Evolutionary conservation across 306 rosid species (phyloP), one percentile per base, ranked within the genome.

Genomic region (Potentilla sterilis): DNA sequence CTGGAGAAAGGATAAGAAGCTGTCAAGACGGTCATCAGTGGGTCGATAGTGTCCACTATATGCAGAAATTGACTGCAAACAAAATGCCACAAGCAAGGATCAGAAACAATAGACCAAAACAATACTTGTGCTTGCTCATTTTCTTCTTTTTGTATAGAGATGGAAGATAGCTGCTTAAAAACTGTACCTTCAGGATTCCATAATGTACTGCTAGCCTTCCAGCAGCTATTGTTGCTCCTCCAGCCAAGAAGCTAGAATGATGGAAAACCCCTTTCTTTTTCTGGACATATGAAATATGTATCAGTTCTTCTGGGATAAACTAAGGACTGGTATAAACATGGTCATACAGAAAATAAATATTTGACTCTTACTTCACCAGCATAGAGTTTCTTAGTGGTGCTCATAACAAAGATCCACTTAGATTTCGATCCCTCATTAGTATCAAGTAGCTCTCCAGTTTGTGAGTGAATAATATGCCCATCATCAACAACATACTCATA

Each of bases 21-120:
- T 54, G 64, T 85, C 83, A 22, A 95, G 89, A 14, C 89, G 75
- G 9, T 89, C 97, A 42, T 90, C 91, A 6, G 95, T 85, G 62
- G 99, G 99, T n/a, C 96, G 88, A 80, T 95, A 95, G 78, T 95
- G 99, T 67, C 99, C 99, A 63, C 99, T 95, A 81, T 92, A 95
- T 14, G 97, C 87, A 73, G 97, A 95, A 77, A 95, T 85, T 57
- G 96, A 85, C 99, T 95, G 90, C 54, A 79, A 86, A 69, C 35
- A 62, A 74, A 85, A 84, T 72, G 47, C 70, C 67, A 81, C 52
- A 2, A 68, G 35, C 52, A 2, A 68, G 35, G 78, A 85, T 82
- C 83, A 83, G 81, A 69, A 37, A 49, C 16, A 6, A 76, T n/a
- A 70, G 18, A 55, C 54, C 38, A 75, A 47, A 34, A 18, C 32